These are phyloP conservation scores for Fusarium piperis DNA, from an alignment of 2,329 filamentous ascomycete genomes.

Conservation along the genomic window DNA sequence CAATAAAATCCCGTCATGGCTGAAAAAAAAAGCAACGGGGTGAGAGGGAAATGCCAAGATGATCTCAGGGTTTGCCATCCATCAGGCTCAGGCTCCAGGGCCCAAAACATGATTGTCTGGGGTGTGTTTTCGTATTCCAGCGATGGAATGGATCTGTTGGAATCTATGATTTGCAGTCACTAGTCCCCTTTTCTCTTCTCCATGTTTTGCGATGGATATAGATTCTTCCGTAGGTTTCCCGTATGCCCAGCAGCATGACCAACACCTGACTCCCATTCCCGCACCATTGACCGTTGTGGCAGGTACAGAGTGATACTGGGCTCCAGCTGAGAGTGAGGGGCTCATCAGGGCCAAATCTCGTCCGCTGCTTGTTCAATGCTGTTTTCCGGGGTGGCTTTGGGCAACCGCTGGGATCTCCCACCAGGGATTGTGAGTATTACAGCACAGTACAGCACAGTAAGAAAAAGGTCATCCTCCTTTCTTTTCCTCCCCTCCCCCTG, in stretches of 20 bases:
- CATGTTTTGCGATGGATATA: background rate
- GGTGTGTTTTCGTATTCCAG: constrained; percentile 27
- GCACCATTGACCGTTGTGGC: constrained; percentile 17
- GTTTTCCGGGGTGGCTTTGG: constrained; percentile 31
- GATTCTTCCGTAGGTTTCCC: background rate
- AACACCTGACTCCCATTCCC: constrained; percentile 23
- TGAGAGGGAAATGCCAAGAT: constrained; percentile 1
- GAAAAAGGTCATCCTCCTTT: background rate
- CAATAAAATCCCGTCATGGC: constrained; percentile 12
- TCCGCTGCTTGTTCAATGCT: constrained; percentile 21
- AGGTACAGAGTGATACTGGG: constrained; percentile 12
- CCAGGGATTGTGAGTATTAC: constrained; percentile 21
- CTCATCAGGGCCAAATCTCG: constrained; percentile 10
- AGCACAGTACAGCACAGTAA: background rate
- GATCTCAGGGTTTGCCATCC: background rate
- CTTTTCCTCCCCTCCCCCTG: background rate
- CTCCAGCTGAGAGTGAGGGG: constrained; percentile 10
- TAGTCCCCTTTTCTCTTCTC: background rate
- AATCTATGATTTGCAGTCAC: constrained; percentile 16
- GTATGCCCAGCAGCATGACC: constrained; percentile 19
- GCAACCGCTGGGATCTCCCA: constrained; percentile 19
- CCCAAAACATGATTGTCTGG: constrained; percentile 11
- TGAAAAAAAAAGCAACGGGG: constrained; percentile 8
- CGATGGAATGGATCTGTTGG: constrained; percentile 23
- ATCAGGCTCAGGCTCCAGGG: background rate